Conservation (phyloP, 2,329 filamentous ascomycete genomes). For the Botrytis squamosa region DNA sequence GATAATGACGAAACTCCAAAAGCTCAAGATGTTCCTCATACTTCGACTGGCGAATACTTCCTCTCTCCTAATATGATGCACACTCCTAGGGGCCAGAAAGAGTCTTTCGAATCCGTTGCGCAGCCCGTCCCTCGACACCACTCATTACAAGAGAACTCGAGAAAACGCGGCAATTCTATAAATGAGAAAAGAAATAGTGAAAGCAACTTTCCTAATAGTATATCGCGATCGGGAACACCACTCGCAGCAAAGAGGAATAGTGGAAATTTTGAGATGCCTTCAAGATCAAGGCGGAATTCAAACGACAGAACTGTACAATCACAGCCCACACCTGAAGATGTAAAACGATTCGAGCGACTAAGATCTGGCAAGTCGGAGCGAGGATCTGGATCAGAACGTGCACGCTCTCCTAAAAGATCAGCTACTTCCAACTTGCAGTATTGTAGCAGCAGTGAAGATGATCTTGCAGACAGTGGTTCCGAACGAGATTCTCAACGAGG, state of each 20-base stretch:
- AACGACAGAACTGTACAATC: slow-evolving; percentile 33
- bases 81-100: slow-evolving; percentile 24
- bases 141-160: slow-evolving; percentile 39
- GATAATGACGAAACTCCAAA: slow-evolving; percentile 35
- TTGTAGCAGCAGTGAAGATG: slow-evolving; percentile 36
- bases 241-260: slow-evolving; percentile 29
- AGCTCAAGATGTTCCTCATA: slow-evolving; percentile 32
- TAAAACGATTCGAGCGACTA: slow-evolving; percentile 28
- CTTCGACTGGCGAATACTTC: slow-evolving; percentile 41
- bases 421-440: slow-evolving; percentile 26
- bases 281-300: slow-evolving; percentile 27
- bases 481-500: slow-evolving; percentile 34
- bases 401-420: slow-evolving; percentile 30
- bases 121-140: slow-evolving; percentile 41
- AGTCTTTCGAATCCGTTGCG: slow-evolving; percentile 27
- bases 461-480: slow-evolving; percentile 34
- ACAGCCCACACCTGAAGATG: slow-evolving; percentile 31
- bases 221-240: slow-evolving; percentile 29
- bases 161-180: slow-evolving; percentile 32
- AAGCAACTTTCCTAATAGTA: slow-evolving; percentile 22
- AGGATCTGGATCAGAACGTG: slow-evolving; percentile 24
- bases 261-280: slow-evolving; percentile 26
- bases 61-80: slow-evolving; percentile 49
- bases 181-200: slow-evolving; percentile 35
- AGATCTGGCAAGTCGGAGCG: slow-evolving; percentile 27